Evolutionary conservation across 495 filamentous ascomycete genomes (phyloP).

Genomic region (Neurospora sp.): DNA sequence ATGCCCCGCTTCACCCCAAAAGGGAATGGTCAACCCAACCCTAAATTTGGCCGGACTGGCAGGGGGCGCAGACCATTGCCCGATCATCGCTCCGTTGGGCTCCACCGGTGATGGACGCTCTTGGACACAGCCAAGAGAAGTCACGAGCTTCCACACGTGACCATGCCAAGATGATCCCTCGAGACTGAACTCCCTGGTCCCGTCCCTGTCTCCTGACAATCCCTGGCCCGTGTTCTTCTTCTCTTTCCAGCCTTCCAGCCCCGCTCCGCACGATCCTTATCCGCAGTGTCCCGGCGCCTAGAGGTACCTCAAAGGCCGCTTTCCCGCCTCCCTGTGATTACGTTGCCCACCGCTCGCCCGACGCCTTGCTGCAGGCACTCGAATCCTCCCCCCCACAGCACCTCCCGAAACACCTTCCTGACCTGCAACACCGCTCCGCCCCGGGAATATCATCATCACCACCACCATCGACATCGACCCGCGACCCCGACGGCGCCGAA

Average conservation of each 20-base stretch:
- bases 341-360: background rate
- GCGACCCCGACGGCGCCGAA: background rate
- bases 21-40: background rate
- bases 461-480: background rate
- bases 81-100: background rate
- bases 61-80: background rate
- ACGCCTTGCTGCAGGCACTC: background rate
- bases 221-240: background rate
- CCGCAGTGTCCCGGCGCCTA: background rate
- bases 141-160: background rate
- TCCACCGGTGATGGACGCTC: background rate
- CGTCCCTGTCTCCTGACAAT: background rate
- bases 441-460: background rate
- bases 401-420: background rate
- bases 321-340: background rate
- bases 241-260: background rate
- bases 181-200: background rate
- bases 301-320: background rate
- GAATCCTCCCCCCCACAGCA: background rate
- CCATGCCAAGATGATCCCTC: background rate
- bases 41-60: background rate
- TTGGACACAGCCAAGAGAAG: background rate
- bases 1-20: background rate
- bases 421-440: background rate
- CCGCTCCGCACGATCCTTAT: background rate